Conservation (phyloP, 2,329 filamentous ascomycete species). For the Eutypa lata region DNA sequence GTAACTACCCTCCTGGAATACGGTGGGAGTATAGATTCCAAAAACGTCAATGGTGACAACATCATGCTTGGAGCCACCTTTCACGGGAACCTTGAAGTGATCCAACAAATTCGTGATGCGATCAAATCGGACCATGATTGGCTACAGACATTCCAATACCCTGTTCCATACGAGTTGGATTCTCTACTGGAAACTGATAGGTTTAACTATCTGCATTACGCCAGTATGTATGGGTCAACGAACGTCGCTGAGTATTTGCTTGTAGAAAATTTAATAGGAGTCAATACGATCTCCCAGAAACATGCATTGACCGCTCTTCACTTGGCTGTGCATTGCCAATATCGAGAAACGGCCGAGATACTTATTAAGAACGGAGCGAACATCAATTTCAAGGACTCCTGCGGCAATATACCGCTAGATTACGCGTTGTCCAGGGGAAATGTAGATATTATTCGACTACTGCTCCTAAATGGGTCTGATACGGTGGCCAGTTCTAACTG, state of each 20-base stretch:
- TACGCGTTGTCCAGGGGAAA: neutral
- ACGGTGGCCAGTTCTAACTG: neutral
- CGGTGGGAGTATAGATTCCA: neutral
- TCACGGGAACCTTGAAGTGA: neutral
- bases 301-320: neutral
- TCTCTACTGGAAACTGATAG: neutral
- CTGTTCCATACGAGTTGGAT: too few species aligned
- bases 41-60: neutral
- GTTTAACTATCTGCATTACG: neutral
- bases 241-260: neutral
- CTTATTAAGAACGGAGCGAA: neutral
- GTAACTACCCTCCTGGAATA: neutral
- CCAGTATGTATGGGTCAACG: neutral
- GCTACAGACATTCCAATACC: neutral
- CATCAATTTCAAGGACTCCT: neutral
- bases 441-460: neutral
- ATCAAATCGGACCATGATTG: neutral
- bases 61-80: neutral
- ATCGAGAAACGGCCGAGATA: neutral
- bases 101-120: neutral
- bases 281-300: neutral
- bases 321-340: neutral
- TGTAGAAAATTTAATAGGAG: neutral
- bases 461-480: neutral
- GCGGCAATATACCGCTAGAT: neutral